Conservation (phyloP, 2,329 filamentous ascomycete species). For the Dactylellina parvicollis region DNA sequence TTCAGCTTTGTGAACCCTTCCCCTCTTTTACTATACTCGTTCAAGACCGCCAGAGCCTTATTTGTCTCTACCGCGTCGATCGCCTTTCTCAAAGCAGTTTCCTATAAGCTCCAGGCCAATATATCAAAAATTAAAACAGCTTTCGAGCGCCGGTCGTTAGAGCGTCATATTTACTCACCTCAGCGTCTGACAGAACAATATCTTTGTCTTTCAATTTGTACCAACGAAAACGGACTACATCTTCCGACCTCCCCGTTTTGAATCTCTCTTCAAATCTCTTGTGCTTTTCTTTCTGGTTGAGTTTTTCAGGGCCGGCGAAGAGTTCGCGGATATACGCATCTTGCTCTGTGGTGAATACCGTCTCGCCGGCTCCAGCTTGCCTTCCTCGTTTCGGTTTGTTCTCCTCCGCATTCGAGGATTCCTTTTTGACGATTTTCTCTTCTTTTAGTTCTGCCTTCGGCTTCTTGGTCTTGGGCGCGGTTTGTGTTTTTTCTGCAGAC, state of each 20-base stretch:
- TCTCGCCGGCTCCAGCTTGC: background rate
- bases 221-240: constrained; percentile 35
- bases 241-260: constrained; percentile 11
- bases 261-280: constrained; percentile 23
- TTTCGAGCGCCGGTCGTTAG: no score
- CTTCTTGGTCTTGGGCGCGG: background rate
- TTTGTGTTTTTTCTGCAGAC: background rate
- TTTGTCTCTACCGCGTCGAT: constrained; percentile 19
- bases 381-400: background rate
- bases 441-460: background rate
- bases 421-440: background rate
- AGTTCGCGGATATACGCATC: constrained; percentile 30
- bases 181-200: constrained; percentile 7
- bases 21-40: constrained; percentile 13
- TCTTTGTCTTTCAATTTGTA: constrained; percentile 20
- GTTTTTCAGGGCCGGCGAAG: constrained; percentile 1
- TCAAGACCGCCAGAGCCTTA: constrained; percentile 11
- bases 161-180: constrained; percentile 6
- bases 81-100: constrained; percentile 18
- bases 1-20: constrained; percentile 20
- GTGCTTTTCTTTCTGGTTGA: constrained; percentile 2
- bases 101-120: constrained; percentile 7
- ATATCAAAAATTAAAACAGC: background rate
- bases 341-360: constrained; percentile 1
- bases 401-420: background rate